Percentiles rank a stretch among this genome's conserved stretches.
phyloP scores from a whole-genome alignment of 225 moss, liverwort and hornwort species.

The Polytrichum commune region DNA sequence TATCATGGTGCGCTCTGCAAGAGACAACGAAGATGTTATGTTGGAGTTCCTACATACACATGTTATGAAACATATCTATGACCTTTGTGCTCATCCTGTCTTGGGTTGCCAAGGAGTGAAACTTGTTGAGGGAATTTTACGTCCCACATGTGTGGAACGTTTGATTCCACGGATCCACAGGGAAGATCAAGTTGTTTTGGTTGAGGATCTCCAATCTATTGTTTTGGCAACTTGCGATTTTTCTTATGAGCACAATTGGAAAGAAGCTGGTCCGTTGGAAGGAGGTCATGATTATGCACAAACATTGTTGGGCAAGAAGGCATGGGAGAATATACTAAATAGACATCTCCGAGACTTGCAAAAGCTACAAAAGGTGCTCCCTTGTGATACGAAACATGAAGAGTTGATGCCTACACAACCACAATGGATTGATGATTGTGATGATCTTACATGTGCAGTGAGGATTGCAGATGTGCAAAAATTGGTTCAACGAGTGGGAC shows the following conservation, averaged over 20 bases:
- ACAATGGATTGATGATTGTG: background rate
- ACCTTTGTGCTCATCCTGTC: background rate
- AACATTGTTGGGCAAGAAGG: background rate
- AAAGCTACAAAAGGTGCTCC: background rate
- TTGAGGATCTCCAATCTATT: background rate
- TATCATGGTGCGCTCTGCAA: background rate
- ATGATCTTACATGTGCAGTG: background rate
- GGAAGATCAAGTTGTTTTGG: background rate
- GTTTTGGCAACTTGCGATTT: background rate
- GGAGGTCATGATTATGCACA: background rate
- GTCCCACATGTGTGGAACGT: background rate
- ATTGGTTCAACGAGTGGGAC: background rate
- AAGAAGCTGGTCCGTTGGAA: background rate
- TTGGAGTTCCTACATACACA: background rate
- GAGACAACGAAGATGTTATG: background rate
- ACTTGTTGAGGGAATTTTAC: background rate
- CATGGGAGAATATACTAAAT: background rate
- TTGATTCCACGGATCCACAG: background rate
- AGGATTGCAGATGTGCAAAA: background rate
- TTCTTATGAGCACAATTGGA: background rate
- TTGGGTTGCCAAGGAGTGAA: conserved; percentile 2
- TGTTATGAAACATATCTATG: background rate
- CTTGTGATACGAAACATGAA: no score
- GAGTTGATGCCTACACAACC: background rate
- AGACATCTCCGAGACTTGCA: background rate